Conservation (phyloP, 2,329 filamentous ascomycete genomes). For the Xylaria sp. region DNA sequence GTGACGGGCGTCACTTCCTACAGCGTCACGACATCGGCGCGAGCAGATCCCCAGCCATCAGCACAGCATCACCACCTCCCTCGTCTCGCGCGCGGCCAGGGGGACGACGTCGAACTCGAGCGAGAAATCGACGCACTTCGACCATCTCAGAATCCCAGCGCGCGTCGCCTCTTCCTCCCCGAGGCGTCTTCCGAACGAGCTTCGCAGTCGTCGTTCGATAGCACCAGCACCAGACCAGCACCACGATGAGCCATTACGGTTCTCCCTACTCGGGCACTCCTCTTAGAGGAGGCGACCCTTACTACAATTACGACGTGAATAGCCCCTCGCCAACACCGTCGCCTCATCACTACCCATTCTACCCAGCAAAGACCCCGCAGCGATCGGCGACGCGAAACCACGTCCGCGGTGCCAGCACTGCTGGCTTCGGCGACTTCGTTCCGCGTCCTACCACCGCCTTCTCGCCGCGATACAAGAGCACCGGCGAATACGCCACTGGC, state of each 20-base stretch:
- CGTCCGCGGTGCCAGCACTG: constrained; percentile 57
- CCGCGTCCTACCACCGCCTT: constrained; percentile 60
- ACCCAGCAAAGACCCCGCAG: constrained; percentile 58
- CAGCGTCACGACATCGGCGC: constrained; percentile 60
- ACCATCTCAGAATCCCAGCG: constrained; percentile 1
- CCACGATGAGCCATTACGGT: constrained; percentile 54
- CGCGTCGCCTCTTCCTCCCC: constrained; percentile 37
- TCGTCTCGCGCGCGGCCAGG: constrained; percentile 29
- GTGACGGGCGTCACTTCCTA: constrained; percentile 64
- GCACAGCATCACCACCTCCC: constrained; percentile 24
- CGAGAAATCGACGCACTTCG: constrained; percentile 3
- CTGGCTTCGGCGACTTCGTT: constrained; percentile 52
- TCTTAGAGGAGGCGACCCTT: constrained; percentile 51
- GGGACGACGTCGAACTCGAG: constrained; percentile 38
- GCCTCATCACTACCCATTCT: constrained; percentile 63
- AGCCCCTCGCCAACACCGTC: constrained; percentile 68
- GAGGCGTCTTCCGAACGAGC: too few species aligned
- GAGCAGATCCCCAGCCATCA: constrained; percentile 42
- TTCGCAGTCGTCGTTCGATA: neutral
- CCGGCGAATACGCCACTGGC: constrained; percentile 69
- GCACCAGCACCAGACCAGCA: constrained; percentile 37
- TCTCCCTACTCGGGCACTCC: constrained; percentile 61
- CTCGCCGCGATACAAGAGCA: constrained; percentile 71
- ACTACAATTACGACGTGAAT: constrained; percentile 63
- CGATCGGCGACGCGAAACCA: constrained; percentile 66